Conservation (phyloP, 192 early-diverging fungal species). For the Backusella australiensis region DNA sequence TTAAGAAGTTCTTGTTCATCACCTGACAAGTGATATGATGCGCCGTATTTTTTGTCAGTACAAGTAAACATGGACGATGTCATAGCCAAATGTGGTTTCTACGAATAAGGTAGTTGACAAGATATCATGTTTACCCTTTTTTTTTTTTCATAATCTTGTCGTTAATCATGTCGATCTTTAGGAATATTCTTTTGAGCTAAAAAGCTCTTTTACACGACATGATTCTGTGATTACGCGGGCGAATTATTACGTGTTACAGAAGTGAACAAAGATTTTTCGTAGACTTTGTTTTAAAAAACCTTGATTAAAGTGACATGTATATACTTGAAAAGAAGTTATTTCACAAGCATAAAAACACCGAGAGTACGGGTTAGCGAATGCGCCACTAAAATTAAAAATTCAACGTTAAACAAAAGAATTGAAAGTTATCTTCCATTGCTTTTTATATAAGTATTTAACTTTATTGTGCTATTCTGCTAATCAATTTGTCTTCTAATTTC, state of each 20-base stretch:
- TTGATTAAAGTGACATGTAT: neutral
- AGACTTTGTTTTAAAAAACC: too few species aligned
- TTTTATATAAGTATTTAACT: neutral
- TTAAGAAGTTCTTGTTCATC: neutral
- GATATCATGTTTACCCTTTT: neutral
- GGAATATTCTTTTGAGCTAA: too few species aligned
- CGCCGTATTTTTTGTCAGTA: neutral
- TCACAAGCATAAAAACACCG: constrained; percentile 1
- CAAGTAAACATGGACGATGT: neutral
- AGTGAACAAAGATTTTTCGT: neutral
- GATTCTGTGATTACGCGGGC: too few species aligned
- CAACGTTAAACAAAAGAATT: neutral
- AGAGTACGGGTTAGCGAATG: neutral
- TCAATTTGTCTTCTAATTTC: neutral
- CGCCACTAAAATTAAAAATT: neutral
- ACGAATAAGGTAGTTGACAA: neutral
- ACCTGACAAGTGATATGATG: neutral
- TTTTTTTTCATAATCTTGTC: too few species aligned
- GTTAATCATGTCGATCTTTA: too few species aligned
- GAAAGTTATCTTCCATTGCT: neutral
- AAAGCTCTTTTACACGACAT: too few species aligned
- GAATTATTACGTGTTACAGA: neutral
- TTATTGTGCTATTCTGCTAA: neutral
- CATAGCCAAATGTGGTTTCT: neutral
- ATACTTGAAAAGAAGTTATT: neutral